phyloP scores from a whole-genome alignment of 2,329 filamentous ascomycete species.

The Ceratocystiopsis minuta region DNA sequence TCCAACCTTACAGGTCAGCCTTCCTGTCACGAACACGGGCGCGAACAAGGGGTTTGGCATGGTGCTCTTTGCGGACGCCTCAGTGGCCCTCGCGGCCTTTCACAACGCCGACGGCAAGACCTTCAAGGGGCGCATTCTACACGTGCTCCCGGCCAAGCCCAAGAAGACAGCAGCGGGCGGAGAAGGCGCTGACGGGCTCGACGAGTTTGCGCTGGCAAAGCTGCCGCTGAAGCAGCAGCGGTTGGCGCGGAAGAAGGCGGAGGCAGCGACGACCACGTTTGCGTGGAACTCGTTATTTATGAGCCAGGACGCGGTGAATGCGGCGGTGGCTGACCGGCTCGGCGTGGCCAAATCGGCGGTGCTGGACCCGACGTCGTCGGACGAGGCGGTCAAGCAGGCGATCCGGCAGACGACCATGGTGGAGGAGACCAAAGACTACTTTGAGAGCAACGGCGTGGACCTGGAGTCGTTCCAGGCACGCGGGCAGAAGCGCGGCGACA shows the following conservation, averaged over 20 bases:
- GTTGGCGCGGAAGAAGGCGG: slow-evolving; percentile 67
- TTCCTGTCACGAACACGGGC: slow-evolving; percentile 57
- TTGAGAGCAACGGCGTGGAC: slow-evolving; percentile 73
- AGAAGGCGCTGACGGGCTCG: slow-evolving; percentile 25
- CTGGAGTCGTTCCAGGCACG: slow-evolving; percentile 70
- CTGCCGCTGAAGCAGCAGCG: slow-evolving; percentile 89
- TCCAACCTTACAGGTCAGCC: slow-evolving; percentile 52
- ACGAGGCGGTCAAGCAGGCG: slow-evolving; percentile 90
- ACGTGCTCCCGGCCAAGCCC: slow-evolving; percentile 68
- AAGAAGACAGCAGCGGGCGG: slow-evolving; percentile 45
- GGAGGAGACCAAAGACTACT: slow-evolving; percentile 88
- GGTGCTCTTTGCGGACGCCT: slow-evolving; percentile 56
- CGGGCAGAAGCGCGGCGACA: slow-evolving; percentile 59
- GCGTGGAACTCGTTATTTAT: slow-evolving; percentile 99
- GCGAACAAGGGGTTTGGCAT: slow-evolving; percentile 81
- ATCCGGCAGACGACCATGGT: slow-evolving; percentile 84
- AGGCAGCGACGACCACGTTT: slow-evolving; percentile 62
- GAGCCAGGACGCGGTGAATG: slow-evolving; percentile 88
- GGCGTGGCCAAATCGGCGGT: slow-evolving; percentile 83
- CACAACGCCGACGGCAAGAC: slow-evolving; percentile 62
- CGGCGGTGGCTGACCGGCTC: slow-evolving; percentile 69
- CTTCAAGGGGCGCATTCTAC: slow-evolving; percentile 82
- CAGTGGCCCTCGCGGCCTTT: slow-evolving; percentile 62
- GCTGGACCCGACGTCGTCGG: slow-evolving; percentile 85
- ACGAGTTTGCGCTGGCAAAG: slow-evolving; percentile 81